Base-by-base conservation (phyloP, 129 eudicot genomes). In the Dittrichia graveolens region DNA sequence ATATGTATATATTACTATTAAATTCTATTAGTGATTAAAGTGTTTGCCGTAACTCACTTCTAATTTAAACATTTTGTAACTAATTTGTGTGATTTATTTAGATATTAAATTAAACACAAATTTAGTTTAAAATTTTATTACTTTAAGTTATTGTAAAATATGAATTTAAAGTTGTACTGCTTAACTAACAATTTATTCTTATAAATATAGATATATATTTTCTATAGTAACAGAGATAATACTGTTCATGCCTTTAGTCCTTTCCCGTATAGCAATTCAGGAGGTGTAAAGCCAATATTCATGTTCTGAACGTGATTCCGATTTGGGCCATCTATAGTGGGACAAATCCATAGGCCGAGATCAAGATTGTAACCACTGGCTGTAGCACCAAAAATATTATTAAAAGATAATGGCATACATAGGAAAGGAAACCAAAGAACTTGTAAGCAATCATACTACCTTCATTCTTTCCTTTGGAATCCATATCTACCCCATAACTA, bases 281-380 rank as follows among this genome's bases (percentile, higher is more conserved):
- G 10, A 70, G 81, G 15, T 16, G 73, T 59, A 58, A 41, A 73
- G 14, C 81, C 78, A 67, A 79, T 60, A 10, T 75, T 82, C 69
- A 73, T 31, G 44, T 70, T 76, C 58, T 75, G 70, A 55, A 67
- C 53, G 14, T 61, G 76, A 49, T 61, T 80, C 65, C 67, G 78
- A 44, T 75, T 76, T 18, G 79, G 72, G 61, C 71, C 82, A 18
- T 78, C 85, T 54, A 64, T 59, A 47, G 91, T 61, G 78, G 89
- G 67, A 65, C 89, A 87, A 58, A 84, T 77, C 56, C 92, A 76
- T 46, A 92, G 96, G 77, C 82, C 87, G 72, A 92, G 96, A 82
- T 92, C 95, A 67, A 92, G 95, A 75, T 83, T 81, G 77, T 78
- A 78, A 41, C 84, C 73, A 45, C 57, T 48, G 65, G 69, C 98